phyloP scores from a whole-genome alignment of 768 basidiomycete genomes.

The Termitomyces sp. region DNA sequence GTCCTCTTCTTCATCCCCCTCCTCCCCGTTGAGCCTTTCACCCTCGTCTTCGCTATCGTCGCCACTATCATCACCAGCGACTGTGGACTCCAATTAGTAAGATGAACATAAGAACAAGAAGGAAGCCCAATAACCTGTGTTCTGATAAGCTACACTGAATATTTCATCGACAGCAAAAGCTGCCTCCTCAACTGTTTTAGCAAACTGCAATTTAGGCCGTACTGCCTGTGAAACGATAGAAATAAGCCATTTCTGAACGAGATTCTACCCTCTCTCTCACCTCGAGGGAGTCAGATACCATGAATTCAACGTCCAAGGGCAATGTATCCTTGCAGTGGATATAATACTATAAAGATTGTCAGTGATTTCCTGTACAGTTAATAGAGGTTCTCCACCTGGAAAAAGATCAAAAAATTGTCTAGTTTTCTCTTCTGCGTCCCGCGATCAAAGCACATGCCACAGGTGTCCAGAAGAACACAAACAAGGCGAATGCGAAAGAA shows the following conservation, averaged over 20 bases:
- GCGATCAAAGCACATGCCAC: slow-evolving; percentile 96
- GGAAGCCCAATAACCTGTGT: slow-evolving; percentile 42
- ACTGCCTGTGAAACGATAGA: slow-evolving; percentile 51
- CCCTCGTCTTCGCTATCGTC: slow-evolving; percentile 69
- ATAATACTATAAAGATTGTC: slow-evolving; percentile 55
- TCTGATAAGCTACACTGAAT: slow-evolving; percentile 65
- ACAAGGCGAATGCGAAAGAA: slow-evolving; percentile 92
- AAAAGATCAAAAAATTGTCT: slow-evolving; percentile 89
- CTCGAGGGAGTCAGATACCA: slow-evolving; percentile 92
- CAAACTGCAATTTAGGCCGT: slow-evolving; percentile 72
- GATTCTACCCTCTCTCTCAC: slow-evolving; percentile 36
- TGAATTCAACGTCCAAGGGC: slow-evolving; percentile 99
- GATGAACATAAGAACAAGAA: background rate
- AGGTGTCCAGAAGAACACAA: slow-evolving; percentile 90
- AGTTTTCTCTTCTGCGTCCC: slow-evolving; percentile 91
- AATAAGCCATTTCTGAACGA: background rate
- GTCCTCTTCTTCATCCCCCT: slow-evolving; percentile 61
- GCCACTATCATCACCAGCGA: slow-evolving; percentile 49
- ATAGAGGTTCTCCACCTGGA: slow-evolving; percentile 61
- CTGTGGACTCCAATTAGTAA: slow-evolving; percentile 13
- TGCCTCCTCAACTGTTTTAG: slow-evolving; percentile 82
- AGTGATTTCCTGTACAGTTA: background rate
- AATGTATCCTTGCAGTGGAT: slow-evolving; percentile 82
- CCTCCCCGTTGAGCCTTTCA: slow-evolving; percentile 44
- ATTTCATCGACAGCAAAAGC: slow-evolving; percentile 88